Evolutionary conservation across 495 filamentous ascomycete species (phyloP).

Genomic region (Letharia columbiana): DNA sequence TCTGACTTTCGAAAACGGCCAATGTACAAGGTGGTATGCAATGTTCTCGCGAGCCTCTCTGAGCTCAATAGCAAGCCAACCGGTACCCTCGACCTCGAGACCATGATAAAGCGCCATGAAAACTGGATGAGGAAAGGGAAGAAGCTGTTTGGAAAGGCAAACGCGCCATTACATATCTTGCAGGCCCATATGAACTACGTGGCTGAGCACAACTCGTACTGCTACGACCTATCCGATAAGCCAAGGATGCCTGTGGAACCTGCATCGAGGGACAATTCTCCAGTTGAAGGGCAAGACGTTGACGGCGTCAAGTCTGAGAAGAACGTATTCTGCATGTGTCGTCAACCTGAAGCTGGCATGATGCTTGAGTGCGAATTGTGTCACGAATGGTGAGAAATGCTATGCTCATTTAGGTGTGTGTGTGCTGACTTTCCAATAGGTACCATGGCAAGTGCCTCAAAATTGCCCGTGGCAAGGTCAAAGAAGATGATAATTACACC

Average conservation of each 20-base stretch:
- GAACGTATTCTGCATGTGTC: constrained; percentile 97
- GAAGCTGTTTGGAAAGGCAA: constrained; percentile 97
- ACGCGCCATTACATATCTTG: constrained; percentile 91
- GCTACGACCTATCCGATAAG: constrained; percentile 87
- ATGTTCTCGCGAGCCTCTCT: constrained; percentile 77
- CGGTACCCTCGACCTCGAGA: constrained; percentile 87
- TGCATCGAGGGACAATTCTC: constrained; percentile 74
- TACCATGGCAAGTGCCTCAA: constrained; percentile 99
- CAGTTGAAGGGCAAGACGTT: constrained; percentile 52
- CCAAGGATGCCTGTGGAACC: constrained; percentile 88
- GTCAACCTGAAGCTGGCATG: constrained; percentile 87
- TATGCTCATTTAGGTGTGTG: neutral
- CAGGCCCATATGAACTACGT: constrained; percentile 92
- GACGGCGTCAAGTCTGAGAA: constrained; percentile 44
- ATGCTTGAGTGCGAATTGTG: constrained; percentile 99
- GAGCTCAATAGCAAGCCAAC: constrained; percentile 85
- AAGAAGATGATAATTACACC: constrained; percentile 96
- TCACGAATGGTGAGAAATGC: constrained; percentile 74
- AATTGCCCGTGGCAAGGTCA: constrained; percentile 93
- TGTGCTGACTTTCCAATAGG: constrained; percentile 39
- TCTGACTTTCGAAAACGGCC: constrained; percentile 70
- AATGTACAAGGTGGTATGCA: constrained; percentile 81
- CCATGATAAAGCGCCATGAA: constrained; percentile 90
- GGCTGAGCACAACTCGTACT: constrained; percentile 74
- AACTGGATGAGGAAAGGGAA: constrained; percentile 99